Percentiles rank a stretch among this genome's conserved stretches.
These are phyloP conservation scores for Phytomonas francai DNA, from an alignment of 208 protist species.

Conservation along the genomic window DNA sequence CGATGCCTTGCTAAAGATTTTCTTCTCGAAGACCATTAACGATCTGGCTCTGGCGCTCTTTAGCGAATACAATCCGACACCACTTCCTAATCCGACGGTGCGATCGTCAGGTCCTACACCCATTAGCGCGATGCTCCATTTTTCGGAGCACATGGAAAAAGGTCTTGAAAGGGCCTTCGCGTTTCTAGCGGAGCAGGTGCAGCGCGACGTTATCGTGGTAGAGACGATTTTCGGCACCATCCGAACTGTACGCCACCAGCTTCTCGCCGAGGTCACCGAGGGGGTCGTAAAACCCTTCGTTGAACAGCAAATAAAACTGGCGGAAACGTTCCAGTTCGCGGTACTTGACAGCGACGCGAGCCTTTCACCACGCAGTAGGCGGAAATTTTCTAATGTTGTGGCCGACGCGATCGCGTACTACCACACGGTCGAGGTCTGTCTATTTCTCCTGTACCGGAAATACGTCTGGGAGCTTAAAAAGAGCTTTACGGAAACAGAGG, in stretches of 20 bases:
- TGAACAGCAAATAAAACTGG: constrained; percentile 73
- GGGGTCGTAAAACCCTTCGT: constrained; percentile 74
- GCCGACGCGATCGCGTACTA: constrained; percentile 76
- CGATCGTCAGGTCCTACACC: constrained; percentile 26
- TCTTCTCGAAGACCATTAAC: constrained; percentile 64
- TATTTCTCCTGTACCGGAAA: constrained; percentile 63
- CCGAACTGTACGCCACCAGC: constrained; percentile 68
- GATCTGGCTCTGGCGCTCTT: constrained; percentile 62
- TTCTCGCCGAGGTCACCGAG: constrained; percentile 65
- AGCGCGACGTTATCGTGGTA: constrained; percentile 72
- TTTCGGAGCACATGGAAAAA: constrained; percentile 35
- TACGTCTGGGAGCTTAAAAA: constrained; percentile 48
- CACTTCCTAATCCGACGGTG: constrained; percentile 33
- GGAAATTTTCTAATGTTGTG: constrained; percentile 34
- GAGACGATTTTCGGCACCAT: constrained; percentile 78
- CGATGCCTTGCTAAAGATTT: constrained; percentile 58
- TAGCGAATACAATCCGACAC: constrained; percentile 56
- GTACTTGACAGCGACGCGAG: constrained; percentile 44
- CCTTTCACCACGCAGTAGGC: constrained; percentile 63
- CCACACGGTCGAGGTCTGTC: constrained; percentile 44
- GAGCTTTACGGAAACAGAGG: constrained; percentile 44
- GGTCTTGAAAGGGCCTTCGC: constrained; percentile 48
- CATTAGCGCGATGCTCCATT: constrained; percentile 65
- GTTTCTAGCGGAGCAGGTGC: constrained; percentile 58
- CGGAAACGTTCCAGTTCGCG: constrained; percentile 38